Evolutionary conservation across 805 yeast genomes (phyloP).

Genomic region (Monosporozyma servazzii): DNA sequence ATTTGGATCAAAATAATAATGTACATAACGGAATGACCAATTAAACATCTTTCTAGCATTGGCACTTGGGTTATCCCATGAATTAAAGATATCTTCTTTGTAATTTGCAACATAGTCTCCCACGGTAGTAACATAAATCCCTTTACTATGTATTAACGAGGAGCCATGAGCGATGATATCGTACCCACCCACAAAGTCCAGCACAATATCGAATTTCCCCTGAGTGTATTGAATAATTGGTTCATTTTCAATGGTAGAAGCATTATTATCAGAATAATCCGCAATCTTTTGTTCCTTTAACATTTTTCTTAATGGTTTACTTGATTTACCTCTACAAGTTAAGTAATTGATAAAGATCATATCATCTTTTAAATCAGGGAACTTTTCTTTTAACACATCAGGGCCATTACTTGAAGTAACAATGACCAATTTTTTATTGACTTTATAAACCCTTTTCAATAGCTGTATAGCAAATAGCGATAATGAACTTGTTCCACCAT

Average conservation of each 20-base stretch:
- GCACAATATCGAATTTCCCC: constrained; percentile 51
- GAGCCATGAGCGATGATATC: constrained; percentile 39
- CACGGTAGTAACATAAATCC: constrained; percentile 47
- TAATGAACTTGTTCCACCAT: constrained; percentile 77
- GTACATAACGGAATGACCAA: constrained; percentile 33
- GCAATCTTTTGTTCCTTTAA: constrained; percentile 27
- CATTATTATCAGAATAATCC: constrained; percentile 1
- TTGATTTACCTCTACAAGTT: constrained; percentile 27
- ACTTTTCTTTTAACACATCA: constrained; percentile 30
- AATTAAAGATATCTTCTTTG: constrained; percentile 28
- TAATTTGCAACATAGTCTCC: constrained; percentile 50
- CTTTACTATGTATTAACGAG: constrained; percentile 39
- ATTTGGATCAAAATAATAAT: constrained; percentile 29
- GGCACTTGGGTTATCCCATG: constrained; percentile 32
- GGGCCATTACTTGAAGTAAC: constrained; percentile 49
- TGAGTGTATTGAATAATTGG: constrained; percentile 23
- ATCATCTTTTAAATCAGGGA: constrained; percentile 33
- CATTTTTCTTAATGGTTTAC: constrained; percentile 26
- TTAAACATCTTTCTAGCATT: constrained; percentile 31
- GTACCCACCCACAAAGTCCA: constrained; percentile 65
- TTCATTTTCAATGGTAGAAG: constrained; percentile 26
- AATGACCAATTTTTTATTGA: constrained; percentile 41
- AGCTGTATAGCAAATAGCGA: constrained; percentile 56
- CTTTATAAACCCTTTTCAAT: constrained; percentile 41
- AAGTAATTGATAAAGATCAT: constrained; percentile 31